Evolutionary conservation across 2,329 filamentous ascomycete genomes (phyloP).

Genomic region (Sporothrix dimorphospora): DNA sequence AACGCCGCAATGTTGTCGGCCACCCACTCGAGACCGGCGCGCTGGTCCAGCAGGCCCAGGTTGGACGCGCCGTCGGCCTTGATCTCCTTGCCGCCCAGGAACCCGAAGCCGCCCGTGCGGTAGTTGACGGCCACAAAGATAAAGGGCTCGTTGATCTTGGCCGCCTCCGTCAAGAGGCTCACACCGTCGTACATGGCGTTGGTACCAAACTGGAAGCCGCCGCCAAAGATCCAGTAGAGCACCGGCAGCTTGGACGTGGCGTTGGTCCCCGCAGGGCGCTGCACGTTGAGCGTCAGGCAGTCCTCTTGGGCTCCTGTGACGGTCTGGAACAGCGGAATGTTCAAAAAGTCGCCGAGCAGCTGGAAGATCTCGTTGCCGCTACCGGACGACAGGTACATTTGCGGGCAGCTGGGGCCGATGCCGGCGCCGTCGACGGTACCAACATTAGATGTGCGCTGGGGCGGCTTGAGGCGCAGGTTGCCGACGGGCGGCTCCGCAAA

Average conservation of each 20-base stretch:
- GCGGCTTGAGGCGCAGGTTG: constrained; percentile 68
- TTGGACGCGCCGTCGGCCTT: constrained; percentile 69
- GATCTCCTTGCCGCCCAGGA: constrained; percentile 70
- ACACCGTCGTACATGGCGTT: constrained; percentile 57
- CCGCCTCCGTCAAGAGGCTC: constrained; percentile 50
- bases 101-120: constrained; percentile 73
- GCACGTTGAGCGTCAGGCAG: constrained; percentile 64
- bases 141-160: constrained; percentile 62
- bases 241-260: constrained; percentile 64
- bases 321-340: constrained; percentile 53
- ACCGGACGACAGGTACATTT: constrained; percentile 66
- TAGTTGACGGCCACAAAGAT: constrained; percentile 80
- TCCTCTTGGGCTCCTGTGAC: constrained; percentile 62
- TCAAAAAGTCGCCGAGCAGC: constrained; percentile 54
- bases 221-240: constrained; percentile 72
- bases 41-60: constrained; percentile 72
- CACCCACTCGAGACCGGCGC: constrained; percentile 74
- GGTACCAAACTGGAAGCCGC: constrained; percentile 62
- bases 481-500: constrained; percentile 73
- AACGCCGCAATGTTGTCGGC: constrained; percentile 77
- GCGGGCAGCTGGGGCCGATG: constrained; percentile 66
- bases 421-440: constrained; percentile 65
- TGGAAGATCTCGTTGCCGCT: constrained; percentile 48
- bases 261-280: constrained; percentile 60
- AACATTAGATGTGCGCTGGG: constrained; percentile 59